These are phyloP conservation scores for Ustilago hordei DNA, from an alignment of 1,284 basidiomycete genomes.

Conservation along the genomic window DNA sequence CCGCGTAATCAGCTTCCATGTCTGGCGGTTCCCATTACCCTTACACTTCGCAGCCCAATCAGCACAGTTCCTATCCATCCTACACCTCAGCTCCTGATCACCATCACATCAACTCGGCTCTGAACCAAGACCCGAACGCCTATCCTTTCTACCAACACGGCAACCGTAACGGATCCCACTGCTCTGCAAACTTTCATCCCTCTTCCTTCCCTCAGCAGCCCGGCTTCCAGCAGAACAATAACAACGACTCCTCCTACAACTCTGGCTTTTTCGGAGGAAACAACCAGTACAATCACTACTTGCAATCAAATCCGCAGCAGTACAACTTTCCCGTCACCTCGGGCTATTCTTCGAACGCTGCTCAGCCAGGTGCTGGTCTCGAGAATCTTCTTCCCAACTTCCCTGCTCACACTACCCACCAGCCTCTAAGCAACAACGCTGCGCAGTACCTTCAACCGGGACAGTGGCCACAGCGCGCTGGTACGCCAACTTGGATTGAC, in stretches of 20 bases:
- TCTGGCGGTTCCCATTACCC: conserved; percentile 36
- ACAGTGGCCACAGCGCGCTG: conserved; percentile 14
- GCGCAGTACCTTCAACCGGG: conserved; percentile 15
- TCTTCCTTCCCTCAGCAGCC: neutral
- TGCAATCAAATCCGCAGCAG: conserved; percentile 2
- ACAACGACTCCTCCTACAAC: neutral
- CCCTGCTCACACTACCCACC: neutral
- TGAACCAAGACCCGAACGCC: neutral
- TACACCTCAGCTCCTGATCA: conserved; percentile 5
- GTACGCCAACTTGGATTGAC: neutral
- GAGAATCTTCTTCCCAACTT: conserved; percentile 9
- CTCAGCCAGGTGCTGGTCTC: conserved; percentile 1
- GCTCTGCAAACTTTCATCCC: conserved; percentile 5
- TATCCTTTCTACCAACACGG: conserved; percentile 5
- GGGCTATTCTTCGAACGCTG: neutral
- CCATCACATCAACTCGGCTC: conserved; percentile 2
- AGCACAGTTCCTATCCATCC: conserved; percentile 11
- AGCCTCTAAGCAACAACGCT: neutral
- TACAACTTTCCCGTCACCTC: conserved; percentile 12
- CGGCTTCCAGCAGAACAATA: neutral
- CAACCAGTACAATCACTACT: conserved; percentile 2
- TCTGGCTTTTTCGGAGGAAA: neutral
- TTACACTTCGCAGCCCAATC: conserved; percentile 18
- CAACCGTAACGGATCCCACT: conserved; percentile 1
- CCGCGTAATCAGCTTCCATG: conserved; percentile 35